phyloP scores from a whole-genome alignment of 2,329 filamentous ascomycete species.

The Chaetomiaceae sp. region DNA sequence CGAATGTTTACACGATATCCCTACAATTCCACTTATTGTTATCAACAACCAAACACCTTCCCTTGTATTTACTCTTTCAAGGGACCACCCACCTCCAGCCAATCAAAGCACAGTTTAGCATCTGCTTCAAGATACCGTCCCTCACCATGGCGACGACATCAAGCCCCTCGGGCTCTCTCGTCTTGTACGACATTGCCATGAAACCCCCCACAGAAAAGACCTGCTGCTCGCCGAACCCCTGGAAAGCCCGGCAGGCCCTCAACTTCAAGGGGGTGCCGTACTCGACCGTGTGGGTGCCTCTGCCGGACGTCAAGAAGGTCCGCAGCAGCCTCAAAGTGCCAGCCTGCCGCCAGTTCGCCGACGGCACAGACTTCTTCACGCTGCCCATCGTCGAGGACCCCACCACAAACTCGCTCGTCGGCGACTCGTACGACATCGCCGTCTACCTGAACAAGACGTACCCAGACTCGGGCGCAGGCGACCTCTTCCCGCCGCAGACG shows the following conservation, averaged over 20 bases:
- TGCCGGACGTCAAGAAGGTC: constrained; percentile 54
- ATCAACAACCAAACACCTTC: no score
- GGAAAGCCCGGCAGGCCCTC: constrained; percentile 64
- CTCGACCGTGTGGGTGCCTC: constrained; percentile 63
- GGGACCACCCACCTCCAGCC: no score
- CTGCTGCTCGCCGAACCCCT: constrained; percentile 63
- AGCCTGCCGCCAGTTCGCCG: constrained; percentile 42
- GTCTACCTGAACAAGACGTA: constrained; percentile 52
- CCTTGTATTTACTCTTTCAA: no score
- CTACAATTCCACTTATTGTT: no score
- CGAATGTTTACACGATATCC: no score
- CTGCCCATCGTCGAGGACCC: constrained; percentile 52
- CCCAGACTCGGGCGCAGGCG: constrained; percentile 41
- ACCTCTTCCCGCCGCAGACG: constrained; percentile 42
- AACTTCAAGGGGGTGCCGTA: constrained; percentile 66
- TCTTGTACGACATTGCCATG: constrained; percentile 55
- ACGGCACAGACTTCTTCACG: constrained; percentile 46
- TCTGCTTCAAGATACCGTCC: no score
- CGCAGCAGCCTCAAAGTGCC: constrained; percentile 22
- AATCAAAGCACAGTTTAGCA: no score
- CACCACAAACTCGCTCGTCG: constrained; percentile 54
- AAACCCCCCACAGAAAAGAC: constrained; percentile 44
- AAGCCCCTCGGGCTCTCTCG: constrained; percentile 30
- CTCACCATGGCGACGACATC: no score
- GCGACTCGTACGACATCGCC: constrained; percentile 62